Evolutionary conservation across 164 flowering plant genomes (phyloP), one percentile per base, ranked within the genome.

Genomic region (Vitis vinifera): DNA sequence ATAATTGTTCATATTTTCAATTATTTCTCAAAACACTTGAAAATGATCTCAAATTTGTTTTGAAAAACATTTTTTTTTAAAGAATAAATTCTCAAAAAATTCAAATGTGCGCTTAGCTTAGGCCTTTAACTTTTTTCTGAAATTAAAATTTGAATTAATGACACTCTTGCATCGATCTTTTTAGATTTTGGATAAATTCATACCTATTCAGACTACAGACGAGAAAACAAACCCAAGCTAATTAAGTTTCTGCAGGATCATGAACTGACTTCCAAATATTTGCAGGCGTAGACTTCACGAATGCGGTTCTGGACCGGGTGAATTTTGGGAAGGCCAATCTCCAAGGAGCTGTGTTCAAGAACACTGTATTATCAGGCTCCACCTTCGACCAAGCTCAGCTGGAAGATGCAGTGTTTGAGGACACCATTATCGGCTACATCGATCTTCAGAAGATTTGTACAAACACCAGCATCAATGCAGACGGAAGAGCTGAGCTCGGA

Each of bases 381-480:
- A 91, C 97, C 16, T 95, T 95, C 67, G 79, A 80, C 30, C 88
- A 86, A 17, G 96, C 97, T 66, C 77, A 85, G 51, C 84, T 95
- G 47, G 75, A 87, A 67, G 91, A 84, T 84, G 99, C 79, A 30
- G 81, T 78, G 17, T 93, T 95, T 74, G 98, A 95, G 78, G 99
- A 93, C 82, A 93, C 98, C 73, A 93, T 95, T 44, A 89, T 93
- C 1, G 98, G 99, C 47, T 95, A 95, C 78, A 83, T 92, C 68
- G 99, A 95, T 81, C 89, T 95, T 53, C 98, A 92, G 80, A 95
- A 95, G 83, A 73, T 95, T 12, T 95, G 99, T 71, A 75, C 52
- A 55, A 92, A 95, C 68, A 76, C 75, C 6, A 75, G 85, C 6
- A 85, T 95, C 55, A 76, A 14, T 70, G 74, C 65, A 0, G 94